Base-by-base conservation (phyloP, 2,329 filamentous ascomycete genomes). In the Paecilomyces fulvus region DNA sequence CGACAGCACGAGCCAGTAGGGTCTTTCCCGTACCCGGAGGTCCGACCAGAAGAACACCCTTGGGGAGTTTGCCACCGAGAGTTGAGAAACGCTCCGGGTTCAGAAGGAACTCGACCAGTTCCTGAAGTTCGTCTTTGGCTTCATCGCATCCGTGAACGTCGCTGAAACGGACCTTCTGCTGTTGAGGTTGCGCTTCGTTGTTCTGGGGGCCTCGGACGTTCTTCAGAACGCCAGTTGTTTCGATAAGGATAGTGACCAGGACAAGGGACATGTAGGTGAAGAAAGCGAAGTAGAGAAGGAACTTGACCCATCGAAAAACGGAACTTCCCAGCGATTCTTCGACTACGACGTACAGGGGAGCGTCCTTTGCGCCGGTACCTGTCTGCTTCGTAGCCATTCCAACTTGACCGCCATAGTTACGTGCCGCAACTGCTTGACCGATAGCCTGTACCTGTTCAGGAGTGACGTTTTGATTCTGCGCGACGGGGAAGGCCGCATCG, bases 11-110 rank as follows among this genome's bases (percentile, higher is more conserved):
- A 60, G 94, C 94, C 59, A 99, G 83, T 46, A 99, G 83, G 11
- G 94, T 99, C 77, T 99, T 99, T 76, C 94, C 94, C 59, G 94
- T 99, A 77, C 94, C 94, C 54, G 94, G 94, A 68, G 94, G 94
- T 0, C 94, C 94, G 67, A 96, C 90, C 23, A 99, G 83, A 53
- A 99, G 82, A 58, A 99, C 90, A 79, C 94, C 94, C 75, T 97
- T 99, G 55, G 94, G 94, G 55, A 99, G 83, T 75, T 97, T 96
- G 66, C 94, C 94, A 68, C 94, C 94, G 51, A 99, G 86, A 59
- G 90, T 90, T 51, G 89, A 92, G 75, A 97, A 99, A 68, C 88
- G 90, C 10, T 95, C 89, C 0, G 94, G 95, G 70, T 92, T 92
- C 73, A 91, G 89, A 63, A 99, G 76, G 66, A 99, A 99, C 65